Evolutionary conservation across 2,329 filamentous ascomycete species (phyloP).

Genomic region (Leptosphaerulina australis): DNA sequence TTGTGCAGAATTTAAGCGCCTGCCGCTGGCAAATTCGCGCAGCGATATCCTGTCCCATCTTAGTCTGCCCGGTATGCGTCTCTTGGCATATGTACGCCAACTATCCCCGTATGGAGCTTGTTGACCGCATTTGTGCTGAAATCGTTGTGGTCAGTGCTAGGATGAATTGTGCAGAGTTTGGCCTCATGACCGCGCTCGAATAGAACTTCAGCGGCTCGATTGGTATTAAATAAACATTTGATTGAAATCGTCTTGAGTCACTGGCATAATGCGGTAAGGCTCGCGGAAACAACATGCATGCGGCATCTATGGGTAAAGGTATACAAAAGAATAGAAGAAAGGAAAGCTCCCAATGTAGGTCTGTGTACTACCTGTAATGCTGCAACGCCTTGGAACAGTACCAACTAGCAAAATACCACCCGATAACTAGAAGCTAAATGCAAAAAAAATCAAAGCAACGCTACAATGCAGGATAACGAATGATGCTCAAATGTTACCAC

Average conservation of each 20-base stretch:
- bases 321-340: background rate
- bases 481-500: constrained; percentile 9
- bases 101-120: constrained; percentile 23
- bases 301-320: background rate
- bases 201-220: background rate
- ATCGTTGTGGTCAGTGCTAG: constrained; percentile 30
- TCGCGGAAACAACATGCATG: background rate
- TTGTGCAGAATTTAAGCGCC: constrained; percentile 29
- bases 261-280: too few relatives aligned
- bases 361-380: background rate
- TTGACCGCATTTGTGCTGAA: constrained; percentile 28
- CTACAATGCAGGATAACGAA: constrained; percentile 6
- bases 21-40: constrained; percentile 25
- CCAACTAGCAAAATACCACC: background rate
- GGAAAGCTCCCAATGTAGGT: too few relatives aligned
- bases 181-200: background rate
- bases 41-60: constrained; percentile 14
- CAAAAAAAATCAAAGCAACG: background rate
- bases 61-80: constrained; percentile 22
- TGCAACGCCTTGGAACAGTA: background rate
- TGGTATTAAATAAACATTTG: background rate
- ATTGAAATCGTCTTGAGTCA: constrained; percentile 1
- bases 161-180: constrained; percentile 13
- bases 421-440: background rate
- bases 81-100: constrained; percentile 21